Conservation (phyloP, 1,139 yeast species). For the Debaryomyces sp. region DNA sequence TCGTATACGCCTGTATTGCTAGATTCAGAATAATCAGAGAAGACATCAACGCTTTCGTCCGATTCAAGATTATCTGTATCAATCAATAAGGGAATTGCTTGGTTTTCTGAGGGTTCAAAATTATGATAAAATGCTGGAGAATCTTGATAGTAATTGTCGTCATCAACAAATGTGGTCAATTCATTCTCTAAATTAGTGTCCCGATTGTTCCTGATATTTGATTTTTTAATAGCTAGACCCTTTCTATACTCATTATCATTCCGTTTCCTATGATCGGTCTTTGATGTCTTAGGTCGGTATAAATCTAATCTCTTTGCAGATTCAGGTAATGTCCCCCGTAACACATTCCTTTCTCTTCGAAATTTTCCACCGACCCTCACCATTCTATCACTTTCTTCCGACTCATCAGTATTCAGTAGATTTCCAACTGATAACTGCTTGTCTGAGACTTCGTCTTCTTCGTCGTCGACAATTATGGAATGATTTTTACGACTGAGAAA, state of each 20-base stretch:
- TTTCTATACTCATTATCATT: conserved; percentile 26
- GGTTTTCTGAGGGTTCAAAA: not conserved
- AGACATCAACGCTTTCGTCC: not conserved
- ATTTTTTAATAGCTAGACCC: conserved; percentile 40
- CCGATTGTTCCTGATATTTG: not conserved
- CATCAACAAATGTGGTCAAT: conserved; percentile 3
- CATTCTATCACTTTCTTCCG: conserved; percentile 19
- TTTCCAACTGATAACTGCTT: not conserved
- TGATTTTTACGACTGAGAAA: conserved; percentile 3
- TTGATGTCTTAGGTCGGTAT: conserved; percentile 15
- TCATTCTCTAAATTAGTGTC: not conserved
- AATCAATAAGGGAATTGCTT: not conserved
- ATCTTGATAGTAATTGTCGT: conserved; percentile 6
- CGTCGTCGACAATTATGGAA: conserved; percentile 12
- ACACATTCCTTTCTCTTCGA: conserved; percentile 30
- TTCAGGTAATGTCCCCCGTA: conserved; percentile 43
- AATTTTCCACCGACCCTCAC: conserved; percentile 38
- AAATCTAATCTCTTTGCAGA: conserved; percentile 37
- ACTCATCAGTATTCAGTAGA: conserved; percentile 9
- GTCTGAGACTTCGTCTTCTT: conserved; percentile 10
- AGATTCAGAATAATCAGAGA: conserved; percentile 1
- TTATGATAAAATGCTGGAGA: conserved; percentile 3
- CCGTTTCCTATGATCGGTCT: not conserved
- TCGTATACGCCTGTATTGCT: not conserved
- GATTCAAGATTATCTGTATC: not conserved